phyloP scores from a whole-genome alignment of 2,329 filamentous ascomycete genomes.

The Aspergillaceae sp. region DNA sequence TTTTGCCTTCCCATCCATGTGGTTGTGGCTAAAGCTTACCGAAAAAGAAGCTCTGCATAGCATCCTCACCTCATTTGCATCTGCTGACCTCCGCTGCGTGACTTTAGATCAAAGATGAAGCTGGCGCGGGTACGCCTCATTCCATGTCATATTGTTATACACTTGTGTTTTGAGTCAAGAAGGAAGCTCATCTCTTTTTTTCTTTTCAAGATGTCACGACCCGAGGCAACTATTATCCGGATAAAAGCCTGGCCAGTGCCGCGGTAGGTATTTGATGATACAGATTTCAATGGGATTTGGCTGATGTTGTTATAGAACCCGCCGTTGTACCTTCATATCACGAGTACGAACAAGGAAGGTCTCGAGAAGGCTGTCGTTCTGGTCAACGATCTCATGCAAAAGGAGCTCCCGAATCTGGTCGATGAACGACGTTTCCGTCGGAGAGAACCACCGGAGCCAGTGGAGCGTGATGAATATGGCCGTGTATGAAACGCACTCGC shows the following conservation, averaged over 20 bases:
- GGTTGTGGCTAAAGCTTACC: conserved; percentile 62
- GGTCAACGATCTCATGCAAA: conserved; percentile 91
- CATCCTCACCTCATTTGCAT: conserved; percentile 65
- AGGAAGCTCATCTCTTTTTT: conserved; percentile 51
- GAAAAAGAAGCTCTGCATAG: conserved; percentile 51
- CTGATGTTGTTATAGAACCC: conserved; percentile 56
- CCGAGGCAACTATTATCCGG: conserved; percentile 89
- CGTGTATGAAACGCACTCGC: conserved; percentile 49
- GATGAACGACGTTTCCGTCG: conserved; percentile 88
- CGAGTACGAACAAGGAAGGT: conserved; percentile 84
- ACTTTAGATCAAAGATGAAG: conserved; percentile 98
- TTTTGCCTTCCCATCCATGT: conserved; percentile 25
- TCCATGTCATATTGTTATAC: conserved; percentile 37
- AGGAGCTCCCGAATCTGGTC: conserved; percentile 89
- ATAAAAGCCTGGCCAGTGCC: conserved; percentile 93
- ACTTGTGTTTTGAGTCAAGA: conserved; percentile 39
- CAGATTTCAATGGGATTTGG: neutral
- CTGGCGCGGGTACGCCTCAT: conserved; percentile 90
- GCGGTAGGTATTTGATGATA: conserved; percentile 53
- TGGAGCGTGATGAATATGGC: conserved; percentile 85
- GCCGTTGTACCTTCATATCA: conserved; percentile 89
- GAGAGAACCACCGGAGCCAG: conserved; percentile 62
- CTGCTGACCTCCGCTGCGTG: conserved; percentile 87
- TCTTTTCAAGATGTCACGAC: conserved; percentile 90
- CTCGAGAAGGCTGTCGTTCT: conserved; percentile 78